phyloP scores from a whole-genome alignment of 176 grass and related monocot species.

The Lolium multiflorum region DNA sequence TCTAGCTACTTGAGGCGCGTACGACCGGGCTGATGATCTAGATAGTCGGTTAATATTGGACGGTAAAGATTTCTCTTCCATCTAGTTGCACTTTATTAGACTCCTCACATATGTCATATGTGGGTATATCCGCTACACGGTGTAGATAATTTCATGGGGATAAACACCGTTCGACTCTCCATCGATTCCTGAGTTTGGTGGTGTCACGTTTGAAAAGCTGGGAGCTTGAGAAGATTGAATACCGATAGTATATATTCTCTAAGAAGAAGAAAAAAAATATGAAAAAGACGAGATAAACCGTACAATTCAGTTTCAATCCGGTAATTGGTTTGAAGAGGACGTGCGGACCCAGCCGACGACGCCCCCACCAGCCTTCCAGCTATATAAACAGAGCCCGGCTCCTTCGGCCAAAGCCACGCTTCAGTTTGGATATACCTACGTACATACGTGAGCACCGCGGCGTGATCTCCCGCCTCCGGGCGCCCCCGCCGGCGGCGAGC shows the following conservation, averaged over 20 bases:
- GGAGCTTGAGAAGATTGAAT: background rate
- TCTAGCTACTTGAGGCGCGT: background rate
- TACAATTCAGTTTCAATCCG: background rate
- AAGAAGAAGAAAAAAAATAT: background rate
- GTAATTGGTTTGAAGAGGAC: background rate
- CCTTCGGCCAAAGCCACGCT: conserved; percentile 4
- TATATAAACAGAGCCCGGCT: conserved; percentile 12
- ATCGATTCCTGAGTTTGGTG: background rate
- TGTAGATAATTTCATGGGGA: background rate
- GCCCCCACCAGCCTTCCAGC: conserved; percentile 4
- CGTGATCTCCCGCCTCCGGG: background rate
- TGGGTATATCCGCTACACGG: background rate
- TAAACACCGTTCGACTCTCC: too few species aligned
- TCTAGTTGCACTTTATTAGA: background rate
- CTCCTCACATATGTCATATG: too few species aligned
- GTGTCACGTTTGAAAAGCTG: background rate
- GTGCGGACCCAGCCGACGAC: background rate
- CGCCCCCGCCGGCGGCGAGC: background rate
- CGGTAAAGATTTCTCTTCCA: background rate
- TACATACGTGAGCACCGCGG: background rate
- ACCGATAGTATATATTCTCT: background rate
- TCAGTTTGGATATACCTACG: background rate
- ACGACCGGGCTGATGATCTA: background rate
- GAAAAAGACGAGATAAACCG: background rate
- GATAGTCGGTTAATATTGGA: background rate